Evolutionary conservation across 805 yeast genomes (phyloP).

Genomic region (Candida chilensis): DNA sequence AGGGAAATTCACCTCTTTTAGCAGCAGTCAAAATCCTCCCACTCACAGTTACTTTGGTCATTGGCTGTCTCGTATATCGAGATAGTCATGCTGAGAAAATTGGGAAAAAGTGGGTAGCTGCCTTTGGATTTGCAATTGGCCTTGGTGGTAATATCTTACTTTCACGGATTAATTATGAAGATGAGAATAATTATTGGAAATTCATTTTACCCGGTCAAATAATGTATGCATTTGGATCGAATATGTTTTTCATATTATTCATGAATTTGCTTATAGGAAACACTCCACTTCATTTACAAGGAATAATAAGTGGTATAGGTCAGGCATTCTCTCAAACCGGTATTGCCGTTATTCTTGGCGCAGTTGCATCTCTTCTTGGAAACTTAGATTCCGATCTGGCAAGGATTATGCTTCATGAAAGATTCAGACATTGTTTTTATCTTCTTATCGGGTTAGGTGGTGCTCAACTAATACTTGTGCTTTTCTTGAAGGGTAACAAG

Average conservation of each 20-base stretch:
- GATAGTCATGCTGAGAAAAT: constrained; percentile 7
- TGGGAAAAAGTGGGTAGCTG: too few relatives aligned
- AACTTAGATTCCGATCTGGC: too few relatives aligned
- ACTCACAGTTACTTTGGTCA: constrained; percentile 14
- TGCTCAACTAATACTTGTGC: too few relatives aligned
- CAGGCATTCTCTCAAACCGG: constrained; percentile 25
- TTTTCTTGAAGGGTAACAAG: too few relatives aligned
- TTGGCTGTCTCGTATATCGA: constrained; percentile 14
- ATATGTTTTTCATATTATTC: constrained; percentile 21
- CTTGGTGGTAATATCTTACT: constrained; percentile 11
- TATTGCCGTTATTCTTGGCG: constrained; percentile 14
- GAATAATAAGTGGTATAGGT: constrained; percentile 24
- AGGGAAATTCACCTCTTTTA: constrained; percentile 16
- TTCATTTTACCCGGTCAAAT: constrained; percentile 13
- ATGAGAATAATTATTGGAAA: constrained; percentile 14
- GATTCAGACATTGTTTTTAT: too few relatives aligned
- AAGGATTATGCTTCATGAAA: too few relatives aligned
- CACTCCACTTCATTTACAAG: constrained; percentile 27
- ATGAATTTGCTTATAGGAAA: constrained; percentile 15
- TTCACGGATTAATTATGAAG: constrained; percentile 8
- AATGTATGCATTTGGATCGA: constrained; percentile 13
- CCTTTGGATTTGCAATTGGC: constrained; percentile 6
- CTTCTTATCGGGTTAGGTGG: too few relatives aligned
- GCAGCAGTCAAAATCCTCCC: constrained; percentile 27
- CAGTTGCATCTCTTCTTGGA: constrained; percentile 15